Evolutionary conservation across 1,284 basidiomycete species (phyloP).

Genomic region (Heterobasidion parviporum): DNA sequence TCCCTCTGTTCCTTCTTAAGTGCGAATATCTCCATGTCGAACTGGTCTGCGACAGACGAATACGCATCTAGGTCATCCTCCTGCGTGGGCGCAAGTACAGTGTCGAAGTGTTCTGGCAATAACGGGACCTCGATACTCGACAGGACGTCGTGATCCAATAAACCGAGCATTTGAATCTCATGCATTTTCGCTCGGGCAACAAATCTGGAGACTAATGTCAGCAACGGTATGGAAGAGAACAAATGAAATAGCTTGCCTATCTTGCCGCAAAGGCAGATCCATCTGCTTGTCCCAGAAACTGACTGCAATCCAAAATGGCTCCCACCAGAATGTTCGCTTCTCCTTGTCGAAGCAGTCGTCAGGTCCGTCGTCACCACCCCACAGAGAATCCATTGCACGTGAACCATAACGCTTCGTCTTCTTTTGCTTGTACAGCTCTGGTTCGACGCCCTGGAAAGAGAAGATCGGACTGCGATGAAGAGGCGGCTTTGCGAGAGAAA

Average conservation of each 20-base stretch:
- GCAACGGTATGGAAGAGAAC: not conserved
- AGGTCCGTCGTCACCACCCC: conserved; percentile 61
- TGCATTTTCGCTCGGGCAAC: conserved; percentile 90
- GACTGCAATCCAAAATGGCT: conserved; percentile 77
- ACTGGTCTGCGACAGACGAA: conserved; percentile 50
- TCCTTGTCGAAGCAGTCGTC: conserved; percentile 26
- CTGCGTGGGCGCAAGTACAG: conserved; percentile 9
- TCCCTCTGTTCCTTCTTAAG: conserved; percentile 27
- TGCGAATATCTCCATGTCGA: conserved; percentile 62
- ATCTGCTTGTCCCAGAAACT: conserved; percentile 82
- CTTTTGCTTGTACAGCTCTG: conserved; percentile 32
- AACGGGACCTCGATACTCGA: conserved; percentile 80
- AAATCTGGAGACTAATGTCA: conserved; percentile 43
- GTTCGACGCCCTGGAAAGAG: conserved; percentile 61
- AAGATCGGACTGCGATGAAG: conserved; percentile 89
- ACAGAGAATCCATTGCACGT: conserved; percentile 67
- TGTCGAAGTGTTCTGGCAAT: conserved; percentile 35
- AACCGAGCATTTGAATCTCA: conserved; percentile 88
- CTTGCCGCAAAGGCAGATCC: conserved; percentile 80
- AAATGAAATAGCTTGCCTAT: conserved; percentile 42
- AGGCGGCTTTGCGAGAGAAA: conserved; percentile 89
- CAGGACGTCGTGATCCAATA: conserved; percentile 83
- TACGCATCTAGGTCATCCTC: conserved; percentile 12
- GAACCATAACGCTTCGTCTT: conserved; percentile 35
- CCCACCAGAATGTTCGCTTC: conserved; percentile 72